Base-by-base conservation (phyloP, 257 asterid species). In the Ballota nigra region DNA sequence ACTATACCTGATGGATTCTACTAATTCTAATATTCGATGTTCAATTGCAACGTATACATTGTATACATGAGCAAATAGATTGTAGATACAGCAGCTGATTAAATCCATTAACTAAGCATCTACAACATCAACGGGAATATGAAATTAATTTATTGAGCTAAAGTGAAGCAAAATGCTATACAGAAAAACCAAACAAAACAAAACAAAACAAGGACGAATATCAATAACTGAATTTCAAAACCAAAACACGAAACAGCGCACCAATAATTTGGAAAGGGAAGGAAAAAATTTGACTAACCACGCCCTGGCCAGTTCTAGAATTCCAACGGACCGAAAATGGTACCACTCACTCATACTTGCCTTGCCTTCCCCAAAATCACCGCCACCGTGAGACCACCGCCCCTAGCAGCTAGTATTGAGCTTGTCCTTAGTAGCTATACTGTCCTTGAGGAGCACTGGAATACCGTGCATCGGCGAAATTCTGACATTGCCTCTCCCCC, bases 331-430 rank as follows among this genome's bases (percentile, higher is more conserved):
- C 61, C 96, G 89, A 52, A 87, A 77, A 11, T 41, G 3, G 36
- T 81, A 82, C 96, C 96, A 90, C 77, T 90, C 97, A 13, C 82
- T 86, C 87, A 90, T 66, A 75, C 93, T 86, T 28, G 94, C n/a
- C n/a, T n/a, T n/a, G n/a, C 85, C 77, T 91, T 88, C 43, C 97
- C 97, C 79, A 88, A 72, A 73, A 91, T 83, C 71, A 88, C 86
- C 57, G 91, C 96, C 15, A 96, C 96, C 7, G 82, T 0, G 83
- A 69, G 43, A 69, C 89, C 77, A 73, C 75, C 28, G 89, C 77
- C 2, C 88, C 87, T 23, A 88, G 77, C 74, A 88, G 79, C 82
- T 86, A 5, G 92, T 88, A 61, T 88, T 90, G 31, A 86, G 82
- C 84, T 84, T 72, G 60, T 91, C 96, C 53, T 62, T 67, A 0